Evolutionary conservation across 148 eudicot species (phyloP), one percentile per base, ranked within the genome.

Genomic region (Camellia granthamiana): DNA sequence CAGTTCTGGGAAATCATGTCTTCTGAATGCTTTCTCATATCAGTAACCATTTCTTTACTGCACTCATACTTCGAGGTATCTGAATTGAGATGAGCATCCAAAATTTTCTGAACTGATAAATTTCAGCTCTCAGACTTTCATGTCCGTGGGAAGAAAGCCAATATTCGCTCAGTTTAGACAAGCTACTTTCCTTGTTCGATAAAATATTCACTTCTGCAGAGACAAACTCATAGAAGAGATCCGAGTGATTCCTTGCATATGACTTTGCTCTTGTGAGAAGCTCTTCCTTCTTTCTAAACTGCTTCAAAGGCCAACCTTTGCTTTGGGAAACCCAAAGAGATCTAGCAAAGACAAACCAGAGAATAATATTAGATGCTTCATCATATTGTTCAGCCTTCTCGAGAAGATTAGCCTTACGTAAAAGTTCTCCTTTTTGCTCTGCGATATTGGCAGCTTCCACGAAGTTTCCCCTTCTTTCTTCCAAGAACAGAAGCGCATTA

Each of bases 271-370:
- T 90, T 77, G 30, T n/a, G 4, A 90, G 77, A 64, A 89, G 80
- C 46, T 89, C 90, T 54, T 73, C 85, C 85, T 85, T 85, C 43
- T 55, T 23, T 0, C 78, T 55, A 65, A 90, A 90, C 2, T 75
- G 79, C 72, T 88, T 92, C 67, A 87, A 54, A 4, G 93, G 92
- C 92, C 92, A 90, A 76, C 92, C 92, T 64, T 76, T 82, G 49
- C 77, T 64, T 65, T 81, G 80, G 10, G 47, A 67, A 19, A 12
- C 74, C 91, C 95, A 90, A 6, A 87, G 83, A 75, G 85, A 84
- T 52, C 77, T 30, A 18, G 86, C 80, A 42, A 88, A 80, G 67
- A 81, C 79, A 51, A 88, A 85, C 74, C 79, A 83, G 60, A 88
- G 76, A 3, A 76, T 62, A 11, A 84, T 82, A 11, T 42, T 77